phyloP scores from a whole-genome alignment of 2,329 filamentous ascomycete genomes.

The Plenodomus lindquistii region DNA sequence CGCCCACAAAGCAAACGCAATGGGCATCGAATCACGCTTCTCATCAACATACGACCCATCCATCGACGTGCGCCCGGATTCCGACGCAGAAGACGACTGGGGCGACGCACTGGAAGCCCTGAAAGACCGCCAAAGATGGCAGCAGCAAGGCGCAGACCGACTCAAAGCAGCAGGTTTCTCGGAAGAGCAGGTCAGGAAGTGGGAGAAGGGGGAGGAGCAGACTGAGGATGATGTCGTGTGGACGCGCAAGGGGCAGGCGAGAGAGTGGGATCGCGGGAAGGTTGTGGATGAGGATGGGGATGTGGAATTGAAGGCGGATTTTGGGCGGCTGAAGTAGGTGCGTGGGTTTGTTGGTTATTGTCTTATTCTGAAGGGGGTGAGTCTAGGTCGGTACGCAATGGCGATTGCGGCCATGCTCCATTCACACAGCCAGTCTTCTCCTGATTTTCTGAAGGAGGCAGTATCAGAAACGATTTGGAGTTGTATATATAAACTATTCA shows the following conservation, averaged over 20 bases:
- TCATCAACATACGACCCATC: slow-evolving; percentile 65
- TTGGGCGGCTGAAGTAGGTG: slow-evolving; percentile 44
- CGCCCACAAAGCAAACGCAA: slow-evolving; percentile 30
- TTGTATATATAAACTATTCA: no score
- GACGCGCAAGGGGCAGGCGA: slow-evolving; percentile 68
- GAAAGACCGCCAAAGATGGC: slow-evolving; percentile 78
- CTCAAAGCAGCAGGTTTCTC: slow-evolving; percentile 78
- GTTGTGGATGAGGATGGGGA: slow-evolving; percentile 59
- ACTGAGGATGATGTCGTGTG: slow-evolving; percentile 72
- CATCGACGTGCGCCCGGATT: slow-evolving; percentile 57
- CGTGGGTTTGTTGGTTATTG: not conserved
- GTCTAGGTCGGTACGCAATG: not conserved
- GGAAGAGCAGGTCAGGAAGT: slow-evolving; percentile 72
- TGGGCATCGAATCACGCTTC: slow-evolving; percentile 81
- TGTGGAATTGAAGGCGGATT: slow-evolving; percentile 55
- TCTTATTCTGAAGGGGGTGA: not conserved
- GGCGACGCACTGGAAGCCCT: slow-evolving; percentile 77
- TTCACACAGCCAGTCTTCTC: no score
- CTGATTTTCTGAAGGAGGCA: no score
- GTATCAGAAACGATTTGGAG: no score
- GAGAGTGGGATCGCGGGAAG: slow-evolving; percentile 71
- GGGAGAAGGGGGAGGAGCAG: slow-evolving; percentile 66
- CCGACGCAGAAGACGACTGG: slow-evolving; percentile 69
- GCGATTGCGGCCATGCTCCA: no score
- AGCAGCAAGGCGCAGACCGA: slow-evolving; percentile 73